A percentile compares a stretch with the other conserved stretches of the same genome.
Evolutionary conservation across 2,329 filamentous ascomycete genomes (phyloP).

Genomic region (Colletotrichum acutatum): DNA sequence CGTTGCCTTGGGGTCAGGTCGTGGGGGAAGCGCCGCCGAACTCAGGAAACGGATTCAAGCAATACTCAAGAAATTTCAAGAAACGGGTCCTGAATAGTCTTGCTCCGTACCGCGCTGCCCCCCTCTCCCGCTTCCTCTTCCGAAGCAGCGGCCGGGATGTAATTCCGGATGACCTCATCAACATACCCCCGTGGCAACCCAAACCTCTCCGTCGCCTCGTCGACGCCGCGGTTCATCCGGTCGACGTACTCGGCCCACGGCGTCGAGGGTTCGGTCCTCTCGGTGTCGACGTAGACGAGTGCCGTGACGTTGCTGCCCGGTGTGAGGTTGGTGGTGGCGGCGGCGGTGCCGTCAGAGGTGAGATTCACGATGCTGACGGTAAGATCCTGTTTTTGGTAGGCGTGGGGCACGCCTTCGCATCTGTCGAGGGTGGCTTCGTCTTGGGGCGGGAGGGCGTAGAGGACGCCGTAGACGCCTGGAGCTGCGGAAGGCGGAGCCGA

Average conservation of each 20-base stretch:
- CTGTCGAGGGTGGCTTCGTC: conserved; percentile 65
- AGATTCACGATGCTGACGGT: conserved; percentile 50
- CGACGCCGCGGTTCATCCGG: conserved; percentile 72
- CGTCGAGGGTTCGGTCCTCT: conserved; percentile 48
- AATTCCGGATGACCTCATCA: conserved; percentile 62
- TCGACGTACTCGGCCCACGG: conserved; percentile 69
- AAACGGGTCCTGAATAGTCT: background rate
- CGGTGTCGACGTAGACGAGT: conserved; percentile 70
- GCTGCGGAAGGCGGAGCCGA: too few relatives aligned
- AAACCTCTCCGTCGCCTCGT: conserved; percentile 64
- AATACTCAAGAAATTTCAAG: too few relatives aligned
- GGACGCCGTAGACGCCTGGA: conserved; percentile 65
- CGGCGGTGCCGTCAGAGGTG: background rate
- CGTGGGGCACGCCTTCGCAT: conserved; percentile 72
- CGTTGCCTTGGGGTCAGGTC: too few relatives aligned
- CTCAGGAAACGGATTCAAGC: too few relatives aligned
- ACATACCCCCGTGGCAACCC: conserved; percentile 68
- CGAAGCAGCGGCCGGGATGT: conserved; percentile 32
- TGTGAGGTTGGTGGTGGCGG: background rate
- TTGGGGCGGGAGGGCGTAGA: conserved; percentile 60
- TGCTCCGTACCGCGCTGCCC: background rate
- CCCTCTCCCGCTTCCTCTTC: too few relatives aligned
- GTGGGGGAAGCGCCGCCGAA: too few relatives aligned
- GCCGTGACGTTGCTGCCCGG: conserved; percentile 41
- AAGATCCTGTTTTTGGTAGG: conserved; percentile 67